Evolutionary conservation across 306 rosid genomes (phyloP).

Genomic region (Erythrophleum fordii): DNA sequence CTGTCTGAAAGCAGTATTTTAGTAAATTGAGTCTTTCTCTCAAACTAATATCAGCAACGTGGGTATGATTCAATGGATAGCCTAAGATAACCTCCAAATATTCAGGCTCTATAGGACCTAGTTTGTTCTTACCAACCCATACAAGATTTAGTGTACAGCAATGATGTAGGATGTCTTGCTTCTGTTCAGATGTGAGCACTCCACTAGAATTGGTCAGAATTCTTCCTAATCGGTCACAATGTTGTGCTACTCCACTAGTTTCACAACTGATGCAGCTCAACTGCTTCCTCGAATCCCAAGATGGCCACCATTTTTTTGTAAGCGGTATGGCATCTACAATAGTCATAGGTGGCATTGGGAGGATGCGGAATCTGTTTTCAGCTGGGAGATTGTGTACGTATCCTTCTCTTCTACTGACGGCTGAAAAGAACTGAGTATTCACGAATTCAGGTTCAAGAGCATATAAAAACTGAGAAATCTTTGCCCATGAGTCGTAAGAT

Average conservation of each 20-base stretch:
- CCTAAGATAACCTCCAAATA: slow-evolving; percentile 73
- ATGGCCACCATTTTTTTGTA: slow-evolving; percentile 88
- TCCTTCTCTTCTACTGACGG: slow-evolving; percentile 81
- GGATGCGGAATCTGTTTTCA: slow-evolving; percentile 67
- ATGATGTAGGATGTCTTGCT: slow-evolving; percentile 67
- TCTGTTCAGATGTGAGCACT: slow-evolving; percentile 55
- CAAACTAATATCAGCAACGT: slow-evolving; percentile 47
- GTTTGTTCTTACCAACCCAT: slow-evolving; percentile 69
- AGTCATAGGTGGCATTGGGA: slow-evolving; percentile 71
- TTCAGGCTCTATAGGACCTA: slow-evolving; percentile 70
- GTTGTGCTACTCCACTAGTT: slow-evolving; percentile 57
- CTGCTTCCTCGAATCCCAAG: slow-evolving; percentile 87
- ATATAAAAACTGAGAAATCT: slow-evolving; percentile 78
- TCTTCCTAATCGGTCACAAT: slow-evolving; percentile 67
- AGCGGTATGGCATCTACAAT: slow-evolving; percentile 71
- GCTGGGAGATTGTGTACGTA: slow-evolving; percentile 90
- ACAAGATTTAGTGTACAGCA: slow-evolving; percentile 70
- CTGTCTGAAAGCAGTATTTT: slow-evolving; percentile 81
- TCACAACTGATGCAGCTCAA: slow-evolving; percentile 68
- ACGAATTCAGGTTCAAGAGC: slow-evolving; percentile 78
- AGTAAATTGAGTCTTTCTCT: slow-evolving; percentile 66
- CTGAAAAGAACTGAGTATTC: slow-evolving; percentile 68
- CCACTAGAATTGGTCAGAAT: slow-evolving; percentile 58
- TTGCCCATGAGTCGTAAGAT: slow-evolving; percentile 68
- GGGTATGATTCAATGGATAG: slow-evolving; percentile 77